Evolutionary conservation across 768 basidiomycete species (phyloP).

Genomic region (Sporobolomyces phaffii): DNA sequence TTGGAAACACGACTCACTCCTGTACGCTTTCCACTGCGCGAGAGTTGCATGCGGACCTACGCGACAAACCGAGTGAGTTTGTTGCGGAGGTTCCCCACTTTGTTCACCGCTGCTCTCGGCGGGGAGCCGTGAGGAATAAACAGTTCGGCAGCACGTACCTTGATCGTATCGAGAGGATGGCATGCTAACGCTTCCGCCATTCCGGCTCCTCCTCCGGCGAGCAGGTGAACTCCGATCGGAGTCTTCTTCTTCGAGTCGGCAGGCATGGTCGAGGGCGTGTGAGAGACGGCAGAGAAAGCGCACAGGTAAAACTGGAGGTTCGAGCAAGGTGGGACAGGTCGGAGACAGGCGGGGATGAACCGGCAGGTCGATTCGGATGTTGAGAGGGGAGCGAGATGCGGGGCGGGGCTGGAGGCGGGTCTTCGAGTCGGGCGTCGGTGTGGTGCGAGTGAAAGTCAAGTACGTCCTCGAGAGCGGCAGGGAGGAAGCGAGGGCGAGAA

Average conservation of each 20-base stretch:
- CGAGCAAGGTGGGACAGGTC: no score
- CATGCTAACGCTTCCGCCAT: constrained; percentile 74
- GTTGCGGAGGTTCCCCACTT: neutral
- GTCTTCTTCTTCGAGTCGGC: constrained; percentile 45
- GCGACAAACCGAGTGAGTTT: neutral
- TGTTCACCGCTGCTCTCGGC: neutral
- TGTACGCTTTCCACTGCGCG: constrained; percentile 63
- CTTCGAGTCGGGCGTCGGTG: no score
- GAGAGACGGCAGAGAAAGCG: neutral
- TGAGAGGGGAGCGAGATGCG: no score
- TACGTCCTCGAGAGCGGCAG: no score
- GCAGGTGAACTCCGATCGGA: constrained; percentile 61
- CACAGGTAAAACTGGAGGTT: no score
- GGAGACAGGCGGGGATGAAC: no score
- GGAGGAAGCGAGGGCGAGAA: no score
- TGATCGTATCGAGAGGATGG: constrained; percentile 79
- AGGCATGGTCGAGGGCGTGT: neutral
- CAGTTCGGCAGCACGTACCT: constrained; percentile 53
- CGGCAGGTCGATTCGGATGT: no score
- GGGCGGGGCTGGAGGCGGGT: no score
- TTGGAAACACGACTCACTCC: no score
- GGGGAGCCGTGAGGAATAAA: neutral
- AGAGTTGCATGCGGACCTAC: constrained; percentile 79
- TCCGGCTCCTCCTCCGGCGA: constrained; percentile 89
- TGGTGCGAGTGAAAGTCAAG: no score